Evolutionary conservation across 805 yeast species (phyloP), one percentile per base, ranked within the genome.

Genomic region (Candida insectorum): DNA sequence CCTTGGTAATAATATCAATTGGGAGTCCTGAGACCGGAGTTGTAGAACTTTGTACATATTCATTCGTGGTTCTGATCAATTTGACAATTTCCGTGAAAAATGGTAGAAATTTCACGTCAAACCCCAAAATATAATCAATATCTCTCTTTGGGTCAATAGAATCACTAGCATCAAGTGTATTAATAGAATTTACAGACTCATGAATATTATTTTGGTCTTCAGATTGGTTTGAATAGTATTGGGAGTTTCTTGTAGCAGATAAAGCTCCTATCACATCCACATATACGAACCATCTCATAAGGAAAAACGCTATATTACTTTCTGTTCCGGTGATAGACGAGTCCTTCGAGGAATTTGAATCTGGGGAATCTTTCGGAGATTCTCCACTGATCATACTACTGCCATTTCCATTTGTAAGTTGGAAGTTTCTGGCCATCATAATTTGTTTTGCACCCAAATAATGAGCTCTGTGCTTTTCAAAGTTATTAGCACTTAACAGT

Each of bases 251-350:
- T 3, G 83, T 70, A 0, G 85, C 70, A 1, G 85, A 74, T 16
- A 83, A 58, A 1, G 77, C 70, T 0, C 85, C 81, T 14, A 82
- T 62, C 3, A 80, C 73, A 46, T 81, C 87, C 21, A 79, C 58
- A 47, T 79, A 83, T 0, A 77, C 79, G 49, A 77, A 81, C 85
- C 87, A 80, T 32, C 88, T 57, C 42, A 73, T 62, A 28, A 83
- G 58, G 44, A 83, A 83, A 40, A 61, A 76, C 0, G 75, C 55
- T 10, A 75, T 60, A 40, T 69, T 70, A 30, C 61, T 47, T 32
- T 65, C 69, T 6, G 49, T 44, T 2, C 56, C 52, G 7, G 16
- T 34, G 3, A 28, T 13, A 8, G 32, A 11, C 3, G 36, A 22
- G 2, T 27, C 13, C 20, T 17, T 33, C 6, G 37, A 22, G 17